These are phyloP conservation scores for Luffa aegyptiaca DNA, from an alignment of 306 rosid species.

Conservation along the genomic window DNA sequence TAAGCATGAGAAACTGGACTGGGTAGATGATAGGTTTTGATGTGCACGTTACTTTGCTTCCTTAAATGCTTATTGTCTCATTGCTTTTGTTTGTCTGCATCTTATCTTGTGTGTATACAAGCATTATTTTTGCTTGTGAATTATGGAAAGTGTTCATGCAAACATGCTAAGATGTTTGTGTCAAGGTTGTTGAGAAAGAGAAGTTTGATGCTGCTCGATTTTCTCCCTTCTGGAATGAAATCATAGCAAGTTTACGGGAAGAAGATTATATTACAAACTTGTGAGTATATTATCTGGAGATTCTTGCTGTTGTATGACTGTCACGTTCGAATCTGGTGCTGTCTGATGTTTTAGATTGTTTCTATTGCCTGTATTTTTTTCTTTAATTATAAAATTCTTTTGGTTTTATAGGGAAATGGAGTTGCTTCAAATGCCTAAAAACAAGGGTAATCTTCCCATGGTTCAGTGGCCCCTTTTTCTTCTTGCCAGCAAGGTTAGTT, in stretches of 20 bases:
- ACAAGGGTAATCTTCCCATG: constrained; percentile 59
- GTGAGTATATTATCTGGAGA: constrained; percentile 38
- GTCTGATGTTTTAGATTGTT: background rate
- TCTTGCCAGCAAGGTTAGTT: constrained; percentile 86
- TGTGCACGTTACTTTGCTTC: background rate
- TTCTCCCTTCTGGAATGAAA: constrained; percentile 95
- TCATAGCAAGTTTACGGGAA: constrained; percentile 70
- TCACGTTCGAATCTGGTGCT: background rate
- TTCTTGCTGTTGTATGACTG: background rate
- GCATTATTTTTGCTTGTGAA: background rate
- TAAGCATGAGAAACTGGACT: background rate
- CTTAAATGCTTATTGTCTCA: background rate
- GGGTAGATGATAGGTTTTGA: background rate
- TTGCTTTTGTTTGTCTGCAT: background rate
- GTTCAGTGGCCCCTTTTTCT: constrained; percentile 99
- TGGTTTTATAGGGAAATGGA: constrained; percentile 59
- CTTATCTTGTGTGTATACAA: background rate
- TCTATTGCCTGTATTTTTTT: background rate
- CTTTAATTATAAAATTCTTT: background rate
- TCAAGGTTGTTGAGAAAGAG: constrained; percentile 46
- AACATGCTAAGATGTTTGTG: constrained; percentile 11
- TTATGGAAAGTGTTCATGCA: constrained; percentile 2
- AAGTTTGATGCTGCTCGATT: constrained; percentile 80
- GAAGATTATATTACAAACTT: constrained; percentile 81
- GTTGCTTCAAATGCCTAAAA: constrained; percentile 73